Evolutionary conservation across 2,329 filamentous ascomycete genomes (phyloP), one percentile per base, ranked within the genome.

Genomic region (Aureobasidium uvarum): DNA sequence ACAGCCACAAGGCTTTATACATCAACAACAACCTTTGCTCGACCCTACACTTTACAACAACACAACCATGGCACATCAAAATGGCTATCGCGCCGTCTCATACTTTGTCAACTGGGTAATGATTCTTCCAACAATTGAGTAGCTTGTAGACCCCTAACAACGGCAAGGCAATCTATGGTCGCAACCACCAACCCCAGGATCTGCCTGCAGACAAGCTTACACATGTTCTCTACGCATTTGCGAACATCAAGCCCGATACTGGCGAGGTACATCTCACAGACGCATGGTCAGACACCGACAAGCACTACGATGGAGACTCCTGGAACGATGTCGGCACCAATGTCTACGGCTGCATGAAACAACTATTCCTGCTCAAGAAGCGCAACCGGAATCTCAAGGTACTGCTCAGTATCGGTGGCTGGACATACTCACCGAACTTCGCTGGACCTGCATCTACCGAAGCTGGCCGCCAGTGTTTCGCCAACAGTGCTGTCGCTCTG

Each of bases 211-310:
- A 92, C 64, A 89, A 91, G 65, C 84, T 97, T 48, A 98, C 93
- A 0, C 94, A 98, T 73, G 79, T 98, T 5, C 85, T 97, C 18
- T 97, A 97, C 72, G 84, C 93, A 18, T 98, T 98, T 78, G 94
- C 91, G 73, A 96, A 97, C 74, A 85, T 96, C 66, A 84, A 86
- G 4, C 83, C 87, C 2, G 90, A 94, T 3, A 86, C 84, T 38
- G 94, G 94, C 58, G 91, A 96, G 77, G 92, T 96, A 11, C 84
- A 83, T 72, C 80, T 91, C 8, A 88, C 85, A 1, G 90, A 95
- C 71, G 77, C 80, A 1, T 92, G 84, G 75, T 83, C 90, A 28
- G 91, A 93, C 67, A 71, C 79, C 1, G 81, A 92, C 62, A 91
- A 89, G 72, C 88, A 86, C 72, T 93, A 90, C 71, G 77, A 85